These are phyloP conservation scores for Aurinia saxatilis DNA, from an alignment of 345 rosid species.

Conservation along the genomic window DNA sequence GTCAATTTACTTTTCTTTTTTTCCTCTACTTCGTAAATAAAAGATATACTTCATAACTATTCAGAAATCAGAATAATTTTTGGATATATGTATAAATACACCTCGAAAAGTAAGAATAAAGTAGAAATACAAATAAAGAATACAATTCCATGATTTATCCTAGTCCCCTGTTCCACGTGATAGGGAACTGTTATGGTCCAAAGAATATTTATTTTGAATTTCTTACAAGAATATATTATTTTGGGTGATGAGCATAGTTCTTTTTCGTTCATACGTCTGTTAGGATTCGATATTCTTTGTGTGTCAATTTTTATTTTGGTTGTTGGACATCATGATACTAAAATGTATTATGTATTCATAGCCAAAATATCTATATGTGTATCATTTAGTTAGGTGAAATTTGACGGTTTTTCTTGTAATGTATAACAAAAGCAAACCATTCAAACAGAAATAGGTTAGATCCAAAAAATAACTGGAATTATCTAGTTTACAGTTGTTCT, in stretches of 20 bases:
- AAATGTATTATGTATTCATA: too few relatives aligned
- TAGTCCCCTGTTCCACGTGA: conserved; percentile 22
- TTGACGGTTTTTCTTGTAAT: too few relatives aligned
- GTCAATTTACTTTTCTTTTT: not conserved
- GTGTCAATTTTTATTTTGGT: not conserved
- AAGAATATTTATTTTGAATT: not conserved
- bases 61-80: not conserved
- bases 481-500: too few relatives aligned
- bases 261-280: not conserved
- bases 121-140: not conserved
- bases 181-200: conserved; percentile 24
- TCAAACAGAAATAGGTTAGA: too few relatives aligned
- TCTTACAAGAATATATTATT: not conserved
- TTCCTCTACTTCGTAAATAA: not conserved
- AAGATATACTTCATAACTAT: not conserved
- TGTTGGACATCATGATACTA: too few relatives aligned
- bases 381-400: too few relatives aligned
- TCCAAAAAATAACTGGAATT: too few relatives aligned
- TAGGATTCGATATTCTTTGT: conserved; percentile 6
- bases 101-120: not conserved
- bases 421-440: too few relatives aligned
- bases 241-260: not conserved
- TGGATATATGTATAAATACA: not conserved
- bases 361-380: too few relatives aligned
- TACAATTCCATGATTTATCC: not conserved